Percentiles rank a stretch among this genome's conserved stretches.
phyloP scores from a whole-genome alignment of 108 stramenopile species.

The Skeletonema grethae region DNA sequence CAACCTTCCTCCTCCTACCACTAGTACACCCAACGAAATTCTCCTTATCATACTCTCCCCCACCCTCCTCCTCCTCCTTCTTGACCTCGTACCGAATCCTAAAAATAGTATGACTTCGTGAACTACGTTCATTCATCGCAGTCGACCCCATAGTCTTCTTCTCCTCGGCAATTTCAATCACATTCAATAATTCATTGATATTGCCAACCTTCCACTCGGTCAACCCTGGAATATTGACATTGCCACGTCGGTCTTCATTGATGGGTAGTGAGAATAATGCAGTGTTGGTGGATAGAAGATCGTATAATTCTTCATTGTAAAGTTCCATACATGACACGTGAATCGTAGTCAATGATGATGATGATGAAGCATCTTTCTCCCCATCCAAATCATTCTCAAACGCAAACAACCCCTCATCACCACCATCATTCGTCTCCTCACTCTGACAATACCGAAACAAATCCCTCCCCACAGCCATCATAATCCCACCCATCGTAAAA shows the following conservation, averaged over 20 bases:
- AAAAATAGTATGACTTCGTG: slow-evolving; percentile 92
- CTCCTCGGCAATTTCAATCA: slow-evolving; percentile 65
- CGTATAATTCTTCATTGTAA: slow-evolving; percentile 97
- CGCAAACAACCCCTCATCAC: background rate
- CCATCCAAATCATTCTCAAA: background rate
- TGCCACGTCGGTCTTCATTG: slow-evolving; percentile 88
- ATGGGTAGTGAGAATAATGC: slow-evolving; percentile 21
- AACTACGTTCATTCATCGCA: slow-evolving; percentile 90
- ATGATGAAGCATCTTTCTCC: background rate
- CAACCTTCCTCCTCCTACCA: slow-evolving; percentile 49
- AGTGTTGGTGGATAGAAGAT: slow-evolving; percentile 50
- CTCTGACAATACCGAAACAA: slow-evolving; percentile 51
- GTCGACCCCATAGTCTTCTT: slow-evolving; percentile 80
- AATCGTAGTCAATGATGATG: slow-evolving; percentile 34
- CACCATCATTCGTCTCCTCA: slow-evolving; percentile 20
- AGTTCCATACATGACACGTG: slow-evolving; percentile 95
- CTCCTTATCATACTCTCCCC: too few species aligned
- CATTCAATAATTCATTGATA: slow-evolving; percentile 61
- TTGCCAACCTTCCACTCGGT: slow-evolving; percentile 51
- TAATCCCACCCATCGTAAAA: slow-evolving; percentile 62
- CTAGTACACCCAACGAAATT: slow-evolving; percentile 56
- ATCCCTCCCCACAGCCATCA: slow-evolving; percentile 63
- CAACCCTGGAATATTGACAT: slow-evolving; percentile 72
- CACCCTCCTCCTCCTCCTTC: slow-evolving; percentile 49
- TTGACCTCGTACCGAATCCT: slow-evolving; percentile 70